Evolutionary conservation across 805 yeast species (phyloP).

Genomic region (Grigorovia humatica): DNA sequence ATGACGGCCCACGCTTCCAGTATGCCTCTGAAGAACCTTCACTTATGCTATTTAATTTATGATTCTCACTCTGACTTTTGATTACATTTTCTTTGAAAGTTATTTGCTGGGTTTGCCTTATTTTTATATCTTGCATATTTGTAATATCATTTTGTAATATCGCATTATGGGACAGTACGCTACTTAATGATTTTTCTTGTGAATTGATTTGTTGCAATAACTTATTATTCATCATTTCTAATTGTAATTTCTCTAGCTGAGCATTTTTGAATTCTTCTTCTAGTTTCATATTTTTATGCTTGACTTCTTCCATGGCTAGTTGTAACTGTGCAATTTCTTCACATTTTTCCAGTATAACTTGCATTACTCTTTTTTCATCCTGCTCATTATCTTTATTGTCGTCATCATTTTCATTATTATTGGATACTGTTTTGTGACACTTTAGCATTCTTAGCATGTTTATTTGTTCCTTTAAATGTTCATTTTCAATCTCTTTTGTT

Average conservation of each 20-base stretch:
- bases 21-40: constrained; percentile 3
- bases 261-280: constrained; percentile 8
- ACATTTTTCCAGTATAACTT: constrained; percentile 17
- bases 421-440: not conserved
- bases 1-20: constrained; percentile 11
- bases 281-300: constrained; percentile 7
- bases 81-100: constrained; percentile 8
- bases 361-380: constrained; percentile 8
- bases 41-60: not conserved
- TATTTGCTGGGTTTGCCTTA: constrained; percentile 10
- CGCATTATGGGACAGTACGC: constrained; percentile 9
- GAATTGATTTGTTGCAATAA: constrained; percentile 14
- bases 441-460: constrained; percentile 1
- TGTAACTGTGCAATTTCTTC: constrained; percentile 16
- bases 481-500: constrained; percentile 2
- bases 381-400: not conserved
- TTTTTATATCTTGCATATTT: constrained; percentile 8
- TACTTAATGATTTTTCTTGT: constrained; percentile 14
- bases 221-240: constrained; percentile 18
- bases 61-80: constrained; percentile 1
- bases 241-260: constrained; percentile 1
- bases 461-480: constrained; percentile 6
- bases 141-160: constrained; percentile 11
- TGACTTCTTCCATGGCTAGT: constrained; percentile 13
- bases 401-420: not conserved